Conservation (phyloP, 23 red algal genomes). For the Gracilaria caudata region DNA sequence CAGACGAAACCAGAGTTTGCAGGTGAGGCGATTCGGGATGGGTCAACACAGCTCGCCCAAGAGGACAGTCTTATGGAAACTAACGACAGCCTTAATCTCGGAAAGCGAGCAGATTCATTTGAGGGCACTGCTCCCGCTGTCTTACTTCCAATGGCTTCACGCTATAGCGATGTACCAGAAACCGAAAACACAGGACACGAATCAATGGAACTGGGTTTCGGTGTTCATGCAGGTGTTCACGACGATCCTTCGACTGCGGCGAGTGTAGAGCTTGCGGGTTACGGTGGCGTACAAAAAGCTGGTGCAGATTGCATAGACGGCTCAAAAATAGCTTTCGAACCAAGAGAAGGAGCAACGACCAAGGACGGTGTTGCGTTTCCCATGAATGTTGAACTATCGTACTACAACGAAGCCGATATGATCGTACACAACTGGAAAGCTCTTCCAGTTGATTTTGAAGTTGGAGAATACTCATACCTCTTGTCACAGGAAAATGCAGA, state of each 20-base stretch:
- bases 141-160: conserved; percentile 10
- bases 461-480: conserved; percentile 8
- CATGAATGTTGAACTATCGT: background rate
- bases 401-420: background rate
- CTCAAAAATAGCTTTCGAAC: background rate
- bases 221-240: background rate
- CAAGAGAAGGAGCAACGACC: background rate
- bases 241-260: background rate
- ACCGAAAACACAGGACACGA: background rate
- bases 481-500: background rate
- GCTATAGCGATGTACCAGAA: conserved; percentile 12
- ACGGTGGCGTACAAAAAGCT: background rate
- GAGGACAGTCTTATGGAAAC: conserved; percentile 18
- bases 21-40: background rate
- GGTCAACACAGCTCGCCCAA: background rate
- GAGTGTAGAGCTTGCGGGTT: background rate
- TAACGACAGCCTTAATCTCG: conserved; percentile 11
- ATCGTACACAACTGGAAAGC: conserved; percentile 25
- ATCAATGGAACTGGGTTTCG: background rate
- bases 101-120: conserved; percentile 9
- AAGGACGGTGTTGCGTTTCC: background rate
- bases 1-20: background rate
- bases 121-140: conserved; percentile 9
- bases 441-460: background rate
- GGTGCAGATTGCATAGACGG: background rate